Base-by-base conservation (phyloP, 108 stramenopile species). In the Nitzschia inconspicua region DNA sequence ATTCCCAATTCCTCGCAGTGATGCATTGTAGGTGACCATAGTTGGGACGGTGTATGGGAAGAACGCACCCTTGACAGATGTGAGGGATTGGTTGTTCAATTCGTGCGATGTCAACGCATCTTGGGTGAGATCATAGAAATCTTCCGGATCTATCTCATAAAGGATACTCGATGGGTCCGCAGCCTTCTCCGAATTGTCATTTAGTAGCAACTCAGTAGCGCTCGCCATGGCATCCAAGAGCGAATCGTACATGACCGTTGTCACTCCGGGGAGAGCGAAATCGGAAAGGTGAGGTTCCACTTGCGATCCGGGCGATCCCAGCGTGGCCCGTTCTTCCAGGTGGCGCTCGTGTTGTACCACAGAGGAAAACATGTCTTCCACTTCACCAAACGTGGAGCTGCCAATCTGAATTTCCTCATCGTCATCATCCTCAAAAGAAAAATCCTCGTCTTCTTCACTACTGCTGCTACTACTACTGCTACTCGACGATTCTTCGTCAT, bases 21-120 rank as follows among this genome's bases (percentile, higher is more conserved):
- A 66, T 0, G 86, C 72, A 57, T 87, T 87, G 78, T 82, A 84
- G 8, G 83, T 82, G 55, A 84, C 70, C 50, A 75, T 68, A 11
- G 83, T 83, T 13, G 83, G 82, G 10, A 53, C 29, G 10, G 72
- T 73, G 23, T 68, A 41, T 16, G 31, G 19, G 49, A 59, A 63
- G 28, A 55, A 49, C 7, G 29, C 49, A 16, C 48, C 48, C 16
- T 49, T 24, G 23, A 28, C n/a, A 31, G 64, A 60, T 19, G 47
- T 59, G 34, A 63, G 65, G 1, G 59, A 40, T 7, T 76, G 63
- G 36, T 72, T 51, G 47, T 78, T 71, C 16, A 47, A 34, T 14
- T 60, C 59, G 32, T 47, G 32, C 1, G 46, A 30, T 34, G 30
- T 44, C 59, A 40, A 60, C 11, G 59, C 59, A 18, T 40, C 42